Conservation (phyloP, 805 yeast species). For the Candida parachauliodes region DNA sequence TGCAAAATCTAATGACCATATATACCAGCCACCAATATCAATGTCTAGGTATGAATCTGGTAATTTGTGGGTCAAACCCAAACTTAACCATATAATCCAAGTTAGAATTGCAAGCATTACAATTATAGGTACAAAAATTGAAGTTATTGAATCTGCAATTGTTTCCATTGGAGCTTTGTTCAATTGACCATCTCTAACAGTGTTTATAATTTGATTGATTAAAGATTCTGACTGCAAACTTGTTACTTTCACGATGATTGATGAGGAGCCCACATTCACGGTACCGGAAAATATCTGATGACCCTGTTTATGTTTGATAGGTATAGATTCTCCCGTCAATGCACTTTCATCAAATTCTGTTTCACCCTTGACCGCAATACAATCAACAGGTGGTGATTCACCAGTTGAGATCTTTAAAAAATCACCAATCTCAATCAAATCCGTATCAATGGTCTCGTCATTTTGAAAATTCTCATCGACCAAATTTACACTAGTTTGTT, state of each 20-base stretch:
- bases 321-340: constrained; percentile 58
- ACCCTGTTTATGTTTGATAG: constrained; percentile 54
- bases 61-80: constrained; percentile 52
- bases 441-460: constrained; percentile 36
- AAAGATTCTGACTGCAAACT: constrained; percentile 63
- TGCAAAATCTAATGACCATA: constrained; percentile 76
- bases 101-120: constrained; percentile 56
- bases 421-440: constrained; percentile 51
- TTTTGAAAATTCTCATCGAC: constrained; percentile 19
- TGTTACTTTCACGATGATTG: constrained; percentile 52
- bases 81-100: constrained; percentile 65
- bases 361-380: constrained; percentile 45
- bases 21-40: constrained; percentile 69
- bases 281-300: constrained; percentile 75
- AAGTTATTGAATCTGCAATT: constrained; percentile 64
- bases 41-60: constrained; percentile 57
- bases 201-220: constrained; percentile 63
- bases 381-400: constrained; percentile 59
- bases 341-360: constrained; percentile 60
- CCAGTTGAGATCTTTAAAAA: constrained; percentile 47
- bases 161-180: constrained; percentile 71
- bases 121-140: constrained; percentile 70
- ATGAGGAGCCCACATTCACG: constrained; percentile 53
- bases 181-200: constrained; percentile 72
- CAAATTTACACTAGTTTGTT: constrained; percentile 48